Evolutionary conservation across 2,329 filamentous ascomycete species (phyloP).

Genomic region (Pestalotiopsis sp.): DNA sequence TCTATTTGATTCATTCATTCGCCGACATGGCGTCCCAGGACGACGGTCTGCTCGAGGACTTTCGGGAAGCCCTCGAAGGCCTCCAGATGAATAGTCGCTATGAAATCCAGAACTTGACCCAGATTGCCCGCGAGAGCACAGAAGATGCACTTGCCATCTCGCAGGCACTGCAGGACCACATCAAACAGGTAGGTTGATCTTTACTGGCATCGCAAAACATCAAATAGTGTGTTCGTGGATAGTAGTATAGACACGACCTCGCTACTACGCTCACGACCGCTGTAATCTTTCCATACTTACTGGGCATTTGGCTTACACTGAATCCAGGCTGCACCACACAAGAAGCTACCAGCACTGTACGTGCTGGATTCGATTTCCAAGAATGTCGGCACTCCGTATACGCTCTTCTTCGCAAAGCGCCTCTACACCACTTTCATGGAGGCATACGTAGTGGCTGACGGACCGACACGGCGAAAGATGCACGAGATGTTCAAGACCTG

Average conservation of each 20-base stretch:
- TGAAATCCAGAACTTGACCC: constrained; percentile 95
- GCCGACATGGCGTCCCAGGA: constrained; percentile 50
- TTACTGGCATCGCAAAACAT: constrained; percentile 7
- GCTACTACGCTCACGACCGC: not conserved
- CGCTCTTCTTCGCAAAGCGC: constrained; percentile 88
- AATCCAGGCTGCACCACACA: constrained; percentile 76
- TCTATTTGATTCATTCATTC: not conserved
- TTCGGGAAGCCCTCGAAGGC: constrained; percentile 89
- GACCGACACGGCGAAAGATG: constrained; percentile 81
- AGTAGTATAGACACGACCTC: not conserved
- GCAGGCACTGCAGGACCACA: constrained; percentile 86
- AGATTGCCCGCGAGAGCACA: constrained; percentile 97
- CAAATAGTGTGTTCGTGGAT: constrained; percentile 9
- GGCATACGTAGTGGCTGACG: constrained; percentile 87
- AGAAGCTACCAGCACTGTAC: constrained; percentile 94
- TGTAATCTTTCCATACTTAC: not conserved
- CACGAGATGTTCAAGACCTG: constrained; percentile 97
- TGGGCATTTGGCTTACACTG: constrained; percentile 38
- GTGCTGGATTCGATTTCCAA: constrained; percentile 98
- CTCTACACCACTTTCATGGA: constrained; percentile 97
- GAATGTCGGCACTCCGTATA: constrained; percentile 97
- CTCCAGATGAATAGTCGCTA: constrained; percentile 87
- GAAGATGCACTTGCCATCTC: constrained; percentile 94
- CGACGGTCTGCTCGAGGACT: constrained; percentile 93
- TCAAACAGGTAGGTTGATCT: constrained; percentile 77